Percentiles rank a stretch among this genome's conserved stretches.
These are phyloP conservation scores for Aspergillus amoenus DNA, from an alignment of 2,329 filamentous ascomycete genomes.

Conservation along the genomic window DNA sequence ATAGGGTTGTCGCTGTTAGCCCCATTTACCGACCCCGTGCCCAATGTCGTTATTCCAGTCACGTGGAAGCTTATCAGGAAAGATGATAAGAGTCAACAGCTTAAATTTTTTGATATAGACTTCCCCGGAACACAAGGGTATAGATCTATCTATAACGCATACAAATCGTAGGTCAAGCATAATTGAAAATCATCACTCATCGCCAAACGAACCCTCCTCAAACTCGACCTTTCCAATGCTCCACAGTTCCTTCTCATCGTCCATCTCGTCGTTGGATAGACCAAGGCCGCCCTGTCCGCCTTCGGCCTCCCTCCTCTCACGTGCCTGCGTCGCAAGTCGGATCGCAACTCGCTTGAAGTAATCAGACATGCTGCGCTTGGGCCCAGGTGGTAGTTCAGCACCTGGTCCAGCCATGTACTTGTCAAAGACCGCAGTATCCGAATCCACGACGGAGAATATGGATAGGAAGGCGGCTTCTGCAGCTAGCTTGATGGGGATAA, in stretches of 20 bases:
- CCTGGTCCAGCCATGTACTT: constrained; percentile 76
- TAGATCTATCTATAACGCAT: constrained; percentile 25
- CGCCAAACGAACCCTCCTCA: constrained; percentile 53
- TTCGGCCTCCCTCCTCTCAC: constrained; percentile 87
- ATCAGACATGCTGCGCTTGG: constrained; percentile 88
- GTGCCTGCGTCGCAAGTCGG: constrained; percentile 78
- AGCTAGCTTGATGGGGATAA: constrained; percentile 93
- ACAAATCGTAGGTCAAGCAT: constrained; percentile 13
- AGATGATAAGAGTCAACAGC: background rate
- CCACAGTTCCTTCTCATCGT: constrained; percentile 96
- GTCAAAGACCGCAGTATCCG: constrained; percentile 83
- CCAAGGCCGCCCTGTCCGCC: constrained; percentile 84
- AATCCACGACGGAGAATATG: constrained; percentile 85
- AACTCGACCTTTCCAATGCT: constrained; percentile 88
- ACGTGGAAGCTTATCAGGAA: constrained; percentile 1
- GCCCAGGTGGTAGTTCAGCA: constrained; percentile 65
- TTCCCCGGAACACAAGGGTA: constrained; percentile 20
- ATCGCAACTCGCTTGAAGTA: constrained; percentile 95
- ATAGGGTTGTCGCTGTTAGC: too few species aligned
- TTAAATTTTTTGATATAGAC: constrained; percentile 11
- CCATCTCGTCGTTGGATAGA: constrained; percentile 82
- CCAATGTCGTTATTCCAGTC: background rate
- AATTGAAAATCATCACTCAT: constrained; percentile 28
- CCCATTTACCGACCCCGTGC: background rate
- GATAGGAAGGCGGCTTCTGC: constrained; percentile 93